Percentiles rank a stretch among this genome's conserved stretches.
phyloP scores from a whole-genome alignment of 306 rosid genomes.

The Rosa lucieae region DNA sequence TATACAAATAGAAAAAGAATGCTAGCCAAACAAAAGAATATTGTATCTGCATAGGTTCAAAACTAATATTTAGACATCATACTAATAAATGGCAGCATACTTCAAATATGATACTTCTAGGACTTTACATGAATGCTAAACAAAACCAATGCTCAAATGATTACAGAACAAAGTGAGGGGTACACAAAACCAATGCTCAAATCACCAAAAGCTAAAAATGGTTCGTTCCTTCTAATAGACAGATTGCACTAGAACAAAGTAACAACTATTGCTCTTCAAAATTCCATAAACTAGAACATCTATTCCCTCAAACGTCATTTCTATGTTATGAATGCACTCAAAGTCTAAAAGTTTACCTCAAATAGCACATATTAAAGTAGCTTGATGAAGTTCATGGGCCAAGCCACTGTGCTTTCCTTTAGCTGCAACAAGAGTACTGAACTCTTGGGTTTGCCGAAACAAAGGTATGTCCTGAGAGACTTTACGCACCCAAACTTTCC shows the following conservation, averaged over 20 bases:
- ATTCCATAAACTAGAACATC: too few species aligned
- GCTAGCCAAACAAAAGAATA: too few species aligned
- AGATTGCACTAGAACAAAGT: background rate
- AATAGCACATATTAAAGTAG: too few species aligned
- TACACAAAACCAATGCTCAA: too few species aligned
- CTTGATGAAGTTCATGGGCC: too few species aligned
- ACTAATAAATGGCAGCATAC: background rate
- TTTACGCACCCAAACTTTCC: background rate
- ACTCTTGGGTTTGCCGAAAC: background rate
- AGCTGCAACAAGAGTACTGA: background rate
- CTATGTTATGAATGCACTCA: background rate
- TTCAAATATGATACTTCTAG: background rate
- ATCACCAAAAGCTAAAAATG: too few species aligned
- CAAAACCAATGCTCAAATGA: background rate
- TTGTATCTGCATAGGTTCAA: background rate
- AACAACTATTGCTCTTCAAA: background rate
- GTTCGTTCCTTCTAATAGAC: too few species aligned
- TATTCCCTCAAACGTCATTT: background rate
- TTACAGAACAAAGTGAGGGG: too few species aligned
- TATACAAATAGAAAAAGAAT: too few species aligned
- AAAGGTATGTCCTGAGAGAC: background rate
- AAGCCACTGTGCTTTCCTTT: too few species aligned
- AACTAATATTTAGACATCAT: background rate
- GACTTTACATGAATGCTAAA: background rate
- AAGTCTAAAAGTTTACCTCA: too few species aligned